Base-by-base conservation (phyloP, 163 green algal species). In the Chlamydomonas reinhardtii region DNA sequence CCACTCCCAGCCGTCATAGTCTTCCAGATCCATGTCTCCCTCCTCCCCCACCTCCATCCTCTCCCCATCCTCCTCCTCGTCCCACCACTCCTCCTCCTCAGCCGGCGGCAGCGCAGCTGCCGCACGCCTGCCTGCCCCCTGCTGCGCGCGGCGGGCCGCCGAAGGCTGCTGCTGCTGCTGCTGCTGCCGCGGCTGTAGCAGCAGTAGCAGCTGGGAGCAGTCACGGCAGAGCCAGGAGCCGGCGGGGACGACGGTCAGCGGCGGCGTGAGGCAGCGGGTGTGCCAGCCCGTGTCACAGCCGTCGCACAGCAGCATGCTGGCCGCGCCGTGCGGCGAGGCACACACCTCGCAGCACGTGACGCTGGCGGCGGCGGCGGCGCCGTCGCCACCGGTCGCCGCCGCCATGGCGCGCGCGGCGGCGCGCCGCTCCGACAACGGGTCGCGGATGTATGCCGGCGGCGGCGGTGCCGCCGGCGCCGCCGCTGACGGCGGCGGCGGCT, bases 231-330 rank as follows among this genome's bases (percentile, higher is more conserved):
- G 69, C 69, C 69, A 74, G 8, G 8, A 20, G 34, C 69, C 69
- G 20, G 22, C 0, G 14, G 69, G 69, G 3, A 74, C 69, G 16
- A 4, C 34, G 0, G 34, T 0, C 5, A 74, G 72, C 12, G 48
- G 48, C 48, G 48, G 48, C 27, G 9, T 61, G 79, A 93, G 56
- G 83, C 92, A 95, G 43, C 54, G 34, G 68, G 92, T 85, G 48
- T 95, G 92, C 74, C 86, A 94, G 52, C 86, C 89, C 48, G 84
- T 83, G 85, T 95, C 89, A 76, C 92, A 95, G 29, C 56, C 73
- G 77, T 95, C 92, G 70, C 92, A 95, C 34, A 94, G 84, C 76
- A 95, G 77, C 87, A 95, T 84, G 64, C 92, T 62, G 61, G 93
- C 90, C 14, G 87, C 92, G 74, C 93, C 89, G 22, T 95, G 76